Evolutionary conservation across 805 yeast genomes (phyloP).

Genomic region (Kluyveromyces nonfermentans): DNA sequence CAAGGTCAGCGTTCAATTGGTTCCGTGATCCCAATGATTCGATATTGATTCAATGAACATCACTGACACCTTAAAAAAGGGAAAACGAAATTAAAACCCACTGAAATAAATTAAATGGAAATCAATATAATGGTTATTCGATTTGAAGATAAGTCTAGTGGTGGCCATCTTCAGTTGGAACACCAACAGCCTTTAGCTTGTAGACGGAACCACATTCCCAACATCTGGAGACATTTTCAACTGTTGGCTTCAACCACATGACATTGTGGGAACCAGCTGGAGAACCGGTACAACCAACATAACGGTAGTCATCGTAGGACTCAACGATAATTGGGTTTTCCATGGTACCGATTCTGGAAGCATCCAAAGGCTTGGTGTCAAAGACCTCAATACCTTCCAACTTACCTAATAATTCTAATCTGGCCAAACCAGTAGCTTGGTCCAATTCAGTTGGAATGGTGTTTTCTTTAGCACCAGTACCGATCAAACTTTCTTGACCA

Average conservation of each 20-base stretch:
- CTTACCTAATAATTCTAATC: conserved; percentile 90
- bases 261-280: conserved; percentile 89
- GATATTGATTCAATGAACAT: not conserved
- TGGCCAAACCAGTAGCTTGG: conserved; percentile 97
- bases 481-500: conserved; percentile 69
- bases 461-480: conserved; percentile 83
- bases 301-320: conserved; percentile 85
- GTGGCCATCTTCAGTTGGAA: conserved; percentile 46
- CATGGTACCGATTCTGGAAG: conserved; percentile 85
- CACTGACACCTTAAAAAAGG: not conserved
- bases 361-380: conserved; percentile 79
- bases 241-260: conserved; percentile 87
- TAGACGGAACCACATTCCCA: conserved; percentile 98
- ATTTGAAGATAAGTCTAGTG: conserved; percentile 7
- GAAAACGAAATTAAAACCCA: not conserved
- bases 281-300: conserved; percentile 94
- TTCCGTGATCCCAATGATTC: not conserved
- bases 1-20: not conserved
- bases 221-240: conserved; percentile 81
- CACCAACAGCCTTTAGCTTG: conserved; percentile 81
- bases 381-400: conserved; percentile 91
- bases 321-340: conserved; percentile 83
- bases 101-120: not conserved
- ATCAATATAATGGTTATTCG: conserved; percentile 3
- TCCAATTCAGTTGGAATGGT: conserved; percentile 87